phyloP scores from a whole-genome alignment of 2,329 filamentous ascomycete species.

The Stylonectria norvegica region DNA sequence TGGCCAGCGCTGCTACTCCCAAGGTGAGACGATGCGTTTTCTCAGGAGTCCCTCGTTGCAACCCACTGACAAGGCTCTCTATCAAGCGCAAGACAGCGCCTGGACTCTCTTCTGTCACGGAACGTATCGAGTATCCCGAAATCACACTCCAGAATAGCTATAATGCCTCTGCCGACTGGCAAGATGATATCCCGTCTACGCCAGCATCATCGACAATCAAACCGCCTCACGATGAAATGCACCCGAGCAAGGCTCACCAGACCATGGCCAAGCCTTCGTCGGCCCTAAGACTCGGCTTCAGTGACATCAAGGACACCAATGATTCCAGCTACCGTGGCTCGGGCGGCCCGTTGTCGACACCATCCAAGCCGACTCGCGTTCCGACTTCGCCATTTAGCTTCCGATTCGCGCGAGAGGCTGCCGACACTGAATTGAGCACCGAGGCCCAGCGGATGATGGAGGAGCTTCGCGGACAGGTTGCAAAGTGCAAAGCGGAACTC shows the following conservation, averaged over 20 bases:
- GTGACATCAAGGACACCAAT: constrained; percentile 62
- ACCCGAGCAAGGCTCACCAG: constrained; percentile 76
- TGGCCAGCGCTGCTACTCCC: constrained; percentile 33
- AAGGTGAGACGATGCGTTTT: too few relatives aligned
- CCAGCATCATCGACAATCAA: constrained; percentile 66
- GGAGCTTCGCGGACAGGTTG: constrained; percentile 69
- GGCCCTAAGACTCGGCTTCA: constrained; percentile 77
- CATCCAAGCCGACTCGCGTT: constrained; percentile 53
- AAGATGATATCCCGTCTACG: too few relatives aligned
- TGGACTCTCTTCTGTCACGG: constrained; percentile 41
- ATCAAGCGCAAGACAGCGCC: constrained; percentile 32
- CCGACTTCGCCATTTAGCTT: constrained; percentile 65
- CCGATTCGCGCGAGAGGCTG: constrained; percentile 56
- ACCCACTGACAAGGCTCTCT: too few relatives aligned
- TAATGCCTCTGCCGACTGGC: constrained; percentile 33
- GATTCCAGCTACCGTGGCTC: constrained; percentile 38
- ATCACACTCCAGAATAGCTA: constrained; percentile 24
- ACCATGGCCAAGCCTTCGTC: constrained; percentile 76
- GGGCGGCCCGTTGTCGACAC: constrained; percentile 53
- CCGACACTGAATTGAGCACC: constrained; percentile 55
- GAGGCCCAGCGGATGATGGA: constrained; percentile 60
- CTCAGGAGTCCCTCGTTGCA: too few relatives aligned
- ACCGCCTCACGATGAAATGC: constrained; percentile 79
- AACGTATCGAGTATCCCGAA: constrained; percentile 40
- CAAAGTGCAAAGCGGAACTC: constrained; percentile 67